Evolutionary conservation across 108 stramenopile genomes (phyloP), one percentile per base, ranked within the genome.

Genomic region (Skeletonema potamos): DNA sequence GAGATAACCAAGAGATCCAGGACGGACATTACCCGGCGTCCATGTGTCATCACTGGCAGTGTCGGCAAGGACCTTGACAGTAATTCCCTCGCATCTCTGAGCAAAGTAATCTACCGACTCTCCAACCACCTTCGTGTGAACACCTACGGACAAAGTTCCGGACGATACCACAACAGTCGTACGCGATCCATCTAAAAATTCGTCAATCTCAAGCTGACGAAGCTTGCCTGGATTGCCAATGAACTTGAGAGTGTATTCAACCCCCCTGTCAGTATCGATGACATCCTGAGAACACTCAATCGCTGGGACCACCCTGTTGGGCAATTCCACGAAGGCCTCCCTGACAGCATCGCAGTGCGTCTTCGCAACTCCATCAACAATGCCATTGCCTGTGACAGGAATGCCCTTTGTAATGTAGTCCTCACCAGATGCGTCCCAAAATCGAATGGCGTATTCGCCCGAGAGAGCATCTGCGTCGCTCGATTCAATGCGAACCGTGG

Each of bases 361-460:
- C 63, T 46, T 62, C 7, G 33, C 4, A 51, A 8, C 48, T 24
- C 48, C 34, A 54, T 64, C 54, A 24, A 76, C 60, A 6, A 54
- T 71, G n/a, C 77, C 82, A 6, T 77, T 74, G 62, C 69, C 60
- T 54, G 55, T 62, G 27, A 68, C 58, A 24, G 63, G 37, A 58
- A 91, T 74, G 18, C 87, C 77, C n/a, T 62, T 72, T 13, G 90
- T 91, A 18, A 83, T 67, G 77, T 72, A 91, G 62, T 87, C 86
- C 58, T 89, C 88, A 7, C 88, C 88, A 54, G 72, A 81, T 7
- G 73, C 73, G 64, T 91, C 90, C 57, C 69, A 89, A 72, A 91
- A 89, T 48, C 81, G 81, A 64, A 91, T 65, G 12, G 86, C 79
- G 56, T 85, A 91, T 36, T 78, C 70, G 28, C 86, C 90, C 20